These are phyloP conservation scores for Cryptosporidium andersoni DNA, from an alignment of 169 alveolate genomes.

Conservation along the genomic window DNA sequence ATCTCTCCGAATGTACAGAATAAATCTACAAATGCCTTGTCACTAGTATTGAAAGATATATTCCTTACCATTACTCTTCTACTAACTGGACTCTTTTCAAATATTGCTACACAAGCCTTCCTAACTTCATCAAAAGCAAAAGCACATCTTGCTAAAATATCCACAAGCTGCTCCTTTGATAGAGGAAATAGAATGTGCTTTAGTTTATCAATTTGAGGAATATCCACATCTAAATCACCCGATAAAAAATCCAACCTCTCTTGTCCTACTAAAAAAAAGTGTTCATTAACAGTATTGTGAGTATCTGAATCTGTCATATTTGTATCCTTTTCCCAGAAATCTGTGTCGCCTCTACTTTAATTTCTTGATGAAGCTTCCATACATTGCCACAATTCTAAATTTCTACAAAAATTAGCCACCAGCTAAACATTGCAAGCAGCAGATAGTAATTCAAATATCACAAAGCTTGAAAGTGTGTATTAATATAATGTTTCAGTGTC, in stretches of 20 bases:
- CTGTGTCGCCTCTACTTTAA: too few relatives aligned
- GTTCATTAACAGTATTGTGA: too few relatives aligned
- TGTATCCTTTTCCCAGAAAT: too few relatives aligned
- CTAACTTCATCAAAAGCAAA: constrained; percentile 72
- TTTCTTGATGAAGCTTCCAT: too few relatives aligned
- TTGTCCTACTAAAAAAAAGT: too few relatives aligned
- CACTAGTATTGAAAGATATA: constrained; percentile 78
- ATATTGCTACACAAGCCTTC: constrained; percentile 75
- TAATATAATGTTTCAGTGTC: too few relatives aligned
- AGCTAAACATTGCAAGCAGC: too few relatives aligned
- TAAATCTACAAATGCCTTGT: constrained; percentile 74
- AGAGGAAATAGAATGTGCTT: constrained; percentile 75
- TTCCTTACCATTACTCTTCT: constrained; percentile 80
- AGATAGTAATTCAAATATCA: too few relatives aligned
- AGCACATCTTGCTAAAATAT: constrained; percentile 77
- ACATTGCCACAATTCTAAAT: too few relatives aligned
- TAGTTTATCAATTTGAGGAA: constrained; percentile 19
- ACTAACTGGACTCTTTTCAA: constrained; percentile 77
- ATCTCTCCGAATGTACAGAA: constrained; percentile 78
- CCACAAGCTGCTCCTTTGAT: constrained; percentile 81
- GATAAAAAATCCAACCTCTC: constrained; percentile 22
- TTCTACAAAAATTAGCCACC: too few relatives aligned
- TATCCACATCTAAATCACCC: constrained; percentile 53
- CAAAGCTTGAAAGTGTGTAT: too few relatives aligned
- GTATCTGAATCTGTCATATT: too few relatives aligned